These are phyloP conservation scores for Cyberlindnera euphorbiiphila DNA, from an alignment of 805 yeast genomes.

Conservation along the genomic window DNA sequence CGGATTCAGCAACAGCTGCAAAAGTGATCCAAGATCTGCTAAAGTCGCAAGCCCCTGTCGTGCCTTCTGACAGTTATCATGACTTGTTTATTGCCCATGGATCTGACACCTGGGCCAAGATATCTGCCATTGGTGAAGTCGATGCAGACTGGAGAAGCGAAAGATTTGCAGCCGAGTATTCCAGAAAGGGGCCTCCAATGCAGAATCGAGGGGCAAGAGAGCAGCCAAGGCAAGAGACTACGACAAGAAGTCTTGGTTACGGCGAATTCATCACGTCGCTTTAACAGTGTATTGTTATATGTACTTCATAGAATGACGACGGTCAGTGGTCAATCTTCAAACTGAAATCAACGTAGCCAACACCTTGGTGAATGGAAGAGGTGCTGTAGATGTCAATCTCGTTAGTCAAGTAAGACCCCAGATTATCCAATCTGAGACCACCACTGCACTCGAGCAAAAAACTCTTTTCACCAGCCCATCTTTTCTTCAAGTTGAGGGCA, in stretches of 20 bases:
- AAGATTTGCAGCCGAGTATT: no score
- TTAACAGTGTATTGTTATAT: background rate
- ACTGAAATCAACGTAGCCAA: conserved; percentile 76
- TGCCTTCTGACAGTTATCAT: conserved; percentile 11
- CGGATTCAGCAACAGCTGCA: background rate
- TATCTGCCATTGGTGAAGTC: conserved; percentile 32
- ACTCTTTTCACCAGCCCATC: conserved; percentile 44
- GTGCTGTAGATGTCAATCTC: conserved; percentile 90
- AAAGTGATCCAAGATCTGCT: background rate
- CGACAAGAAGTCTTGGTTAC: no score
- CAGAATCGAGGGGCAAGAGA: no score
- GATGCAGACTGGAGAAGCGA: background rate
- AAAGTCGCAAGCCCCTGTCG: background rate
- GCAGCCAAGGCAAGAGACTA: no score
- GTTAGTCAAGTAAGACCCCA: conserved; percentile 61
- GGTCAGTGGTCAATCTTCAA: conserved; percentile 55
- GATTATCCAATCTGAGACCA: conserved; percentile 71
- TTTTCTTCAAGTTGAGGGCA: conserved; percentile 56
- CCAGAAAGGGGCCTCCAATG: no score
- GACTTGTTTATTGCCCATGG: conserved; percentile 42
- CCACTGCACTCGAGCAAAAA: conserved; percentile 90
- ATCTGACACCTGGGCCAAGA: conserved; percentile 51
- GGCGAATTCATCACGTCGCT: background rate
- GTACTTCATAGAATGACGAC: background rate
- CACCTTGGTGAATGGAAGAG: conserved; percentile 90